Evolutionary conservation across 108 stramenopile genomes (phyloP), one percentile per base, ranked within the genome.

Genomic region (Skeletonema menzelii): DNA sequence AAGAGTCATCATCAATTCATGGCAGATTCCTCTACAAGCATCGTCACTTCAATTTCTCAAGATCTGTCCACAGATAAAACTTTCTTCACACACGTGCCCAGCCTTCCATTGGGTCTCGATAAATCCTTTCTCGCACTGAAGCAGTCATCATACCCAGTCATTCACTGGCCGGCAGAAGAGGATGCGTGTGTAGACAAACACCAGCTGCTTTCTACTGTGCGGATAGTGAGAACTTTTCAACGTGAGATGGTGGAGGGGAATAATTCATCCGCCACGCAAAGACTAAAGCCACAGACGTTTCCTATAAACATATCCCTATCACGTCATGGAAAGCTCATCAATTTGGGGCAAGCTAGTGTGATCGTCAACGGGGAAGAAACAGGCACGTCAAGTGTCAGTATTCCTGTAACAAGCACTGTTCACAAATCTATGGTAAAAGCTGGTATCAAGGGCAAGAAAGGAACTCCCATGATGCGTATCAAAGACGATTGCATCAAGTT

Each of bases 41-140:
- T 76, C 2, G 75, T 76, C 14, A 67, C 75, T 19, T 76, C 75
- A 5, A 63, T 76, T 27, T 68, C 69, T 40, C 62, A 62, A 8
- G 12, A 63, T 11, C 15, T 46, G 10, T 58, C 65, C 1, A 57
- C 32, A n/a, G 57, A 44, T 17, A 42, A 63, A 27, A 56, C 46
- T n/a, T 63, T 76, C 14, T 76, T 63, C 12, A 76, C 75, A 13
- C 75, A 76, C 26, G 19, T 76, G 34, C 75, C 75, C 19, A 76
- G 75, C 57, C 37, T 58, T 2, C 75, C 75, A 13, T 22, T 76
- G 27, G 30, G 35, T 37, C 11, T 37, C 11, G 35, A 37, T 37
- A 73, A 1, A 22, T 73, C 19, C 19, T 12, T 12, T 37, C 11
- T 37, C 11, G 10, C 35, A 12, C 4, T 0, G 22, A 31, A 22